A percentile compares a stretch with the other conserved stretches of the same genome.
phyloP scores from a whole-genome alignment of 2,329 filamentous ascomycete genomes.

The Curvularia hawaiiensis region DNA sequence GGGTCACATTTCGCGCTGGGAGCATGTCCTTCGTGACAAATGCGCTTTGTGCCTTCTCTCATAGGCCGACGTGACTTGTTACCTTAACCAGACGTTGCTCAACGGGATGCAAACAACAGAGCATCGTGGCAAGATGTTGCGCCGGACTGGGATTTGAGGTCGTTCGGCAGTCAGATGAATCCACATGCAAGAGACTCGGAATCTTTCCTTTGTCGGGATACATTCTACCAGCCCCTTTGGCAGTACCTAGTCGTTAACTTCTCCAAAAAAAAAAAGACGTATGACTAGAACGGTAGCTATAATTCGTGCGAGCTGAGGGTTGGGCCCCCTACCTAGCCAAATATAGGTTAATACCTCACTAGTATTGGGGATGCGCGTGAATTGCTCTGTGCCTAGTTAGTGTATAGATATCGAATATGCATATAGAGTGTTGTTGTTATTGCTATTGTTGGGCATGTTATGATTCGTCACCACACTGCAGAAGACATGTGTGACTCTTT shows the following conservation, averaged over 20 bases:
- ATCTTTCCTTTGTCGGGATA: not conserved
- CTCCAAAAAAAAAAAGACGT: not conserved
- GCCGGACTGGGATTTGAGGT: not conserved
- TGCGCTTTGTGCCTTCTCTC: not conserved
- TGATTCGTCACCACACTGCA: not conserved
- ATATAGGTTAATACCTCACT: not conserved
- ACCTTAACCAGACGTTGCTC: not conserved
- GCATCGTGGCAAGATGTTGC: not conserved
- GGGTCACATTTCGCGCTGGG: not conserved
- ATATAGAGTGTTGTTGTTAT: not conserved
- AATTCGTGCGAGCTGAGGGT: too few relatives aligned
- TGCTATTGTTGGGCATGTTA: not conserved
- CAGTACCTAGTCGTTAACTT: not conserved
- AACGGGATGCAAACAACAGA: not conserved
- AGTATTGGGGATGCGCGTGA: not conserved
- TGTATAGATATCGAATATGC: not conserved
- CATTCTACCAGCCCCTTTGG: not conserved
- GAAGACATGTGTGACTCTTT: not conserved
- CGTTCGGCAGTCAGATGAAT: not conserved
- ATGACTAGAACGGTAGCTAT: too few relatives aligned
- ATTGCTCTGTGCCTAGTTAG: not conserved
- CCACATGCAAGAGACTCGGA: not conserved
- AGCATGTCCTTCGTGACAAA: not conserved
- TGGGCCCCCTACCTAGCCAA: not conserved
- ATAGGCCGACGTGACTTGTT: not conserved